These are phyloP conservation scores for Dictyophora rubrovolvata DNA, from an alignment of 768 basidiomycete species.

Conservation along the genomic window DNA sequence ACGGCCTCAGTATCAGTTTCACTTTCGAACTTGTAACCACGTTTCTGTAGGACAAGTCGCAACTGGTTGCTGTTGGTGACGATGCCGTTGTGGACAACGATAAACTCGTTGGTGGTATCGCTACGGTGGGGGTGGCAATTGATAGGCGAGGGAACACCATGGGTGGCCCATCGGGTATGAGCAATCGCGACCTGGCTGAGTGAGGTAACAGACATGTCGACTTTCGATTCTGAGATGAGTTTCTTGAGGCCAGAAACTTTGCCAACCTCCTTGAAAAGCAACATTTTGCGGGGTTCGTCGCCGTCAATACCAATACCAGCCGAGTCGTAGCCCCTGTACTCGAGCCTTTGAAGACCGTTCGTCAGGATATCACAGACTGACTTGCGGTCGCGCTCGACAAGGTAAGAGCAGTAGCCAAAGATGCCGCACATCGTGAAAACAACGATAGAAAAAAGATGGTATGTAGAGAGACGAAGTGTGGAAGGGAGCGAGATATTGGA, in stretches of 20 bases:
- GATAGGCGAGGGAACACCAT: constrained; percentile 74
- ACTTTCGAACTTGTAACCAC: constrained; percentile 86
- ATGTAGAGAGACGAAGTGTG: background rate
- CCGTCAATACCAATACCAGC: constrained; percentile 89
- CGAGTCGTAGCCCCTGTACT: constrained; percentile 98
- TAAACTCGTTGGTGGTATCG: constrained; percentile 73
- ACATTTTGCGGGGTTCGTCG: constrained; percentile 63
- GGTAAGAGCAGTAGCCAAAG: constrained; percentile 90
- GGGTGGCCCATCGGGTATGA: constrained; percentile 99
- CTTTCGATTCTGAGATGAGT: constrained; percentile 60
- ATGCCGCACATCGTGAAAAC: constrained; percentile 72
- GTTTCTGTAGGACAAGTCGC: constrained; percentile 86
- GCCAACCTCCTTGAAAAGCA: constrained; percentile 96
- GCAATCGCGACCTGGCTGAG: constrained; percentile 92
- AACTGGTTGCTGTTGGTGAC: constrained; percentile 91
- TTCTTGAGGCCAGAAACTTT: constrained; percentile 91
- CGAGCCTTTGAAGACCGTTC: constrained; percentile 86
- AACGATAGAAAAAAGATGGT: background rate
- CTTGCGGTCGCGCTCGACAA: constrained; percentile 92
- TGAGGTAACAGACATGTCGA: constrained; percentile 70
- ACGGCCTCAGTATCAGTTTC: constrained; percentile 99
- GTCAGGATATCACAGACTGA: constrained; percentile 85
- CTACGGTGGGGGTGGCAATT: constrained; percentile 96
- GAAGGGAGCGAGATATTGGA: background rate
- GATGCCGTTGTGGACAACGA: constrained; percentile 96